Conservation (phyloP, 2,329 filamentous ascomycete species). For the Fusarium robinianum region DNA sequence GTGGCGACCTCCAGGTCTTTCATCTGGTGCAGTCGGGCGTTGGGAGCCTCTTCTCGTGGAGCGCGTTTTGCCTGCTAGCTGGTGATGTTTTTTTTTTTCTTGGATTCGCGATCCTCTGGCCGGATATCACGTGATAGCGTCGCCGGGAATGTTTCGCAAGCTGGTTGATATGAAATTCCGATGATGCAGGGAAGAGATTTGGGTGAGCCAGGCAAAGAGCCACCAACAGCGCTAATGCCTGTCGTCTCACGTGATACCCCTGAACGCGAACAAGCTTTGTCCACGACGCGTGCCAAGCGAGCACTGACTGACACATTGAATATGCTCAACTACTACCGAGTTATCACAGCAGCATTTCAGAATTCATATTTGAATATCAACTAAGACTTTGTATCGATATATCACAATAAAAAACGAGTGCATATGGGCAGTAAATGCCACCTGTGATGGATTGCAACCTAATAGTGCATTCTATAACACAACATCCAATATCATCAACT, state of each 20-base stretch:
- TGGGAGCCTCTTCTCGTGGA: constrained; percentile 30
- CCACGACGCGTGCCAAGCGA: constrained; percentile 16
- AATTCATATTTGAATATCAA: too few species aligned
- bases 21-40: constrained; percentile 36
- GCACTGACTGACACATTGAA: constrained; percentile 1
- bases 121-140: constrained; percentile 40
- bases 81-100: constrained; percentile 34
- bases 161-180: constrained; percentile 24
- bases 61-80: constrained; percentile 23
- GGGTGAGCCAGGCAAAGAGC: constrained; percentile 24
- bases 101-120: constrained; percentile 35
- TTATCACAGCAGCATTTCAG: background rate
- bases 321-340: background rate
- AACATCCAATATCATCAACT: constrained; percentile 31
- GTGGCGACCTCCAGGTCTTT: constrained; percentile 34
- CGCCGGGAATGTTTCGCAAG: constrained; percentile 26
- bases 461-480: constrained; percentile 14
- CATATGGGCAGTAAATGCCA: constrained; percentile 14
- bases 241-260: constrained; percentile 39
- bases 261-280: constrained; percentile 28
- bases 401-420: background rate
- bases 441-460: constrained; percentile 23
- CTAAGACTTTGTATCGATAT: background rate
- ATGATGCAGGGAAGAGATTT: constrained; percentile 40
- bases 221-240: constrained; percentile 29